Evolutionary conservation across 768 basidiomycete genomes (phyloP), one percentile per base, ranked within the genome.

Genomic region (Gymnopilus junonius): DNA sequence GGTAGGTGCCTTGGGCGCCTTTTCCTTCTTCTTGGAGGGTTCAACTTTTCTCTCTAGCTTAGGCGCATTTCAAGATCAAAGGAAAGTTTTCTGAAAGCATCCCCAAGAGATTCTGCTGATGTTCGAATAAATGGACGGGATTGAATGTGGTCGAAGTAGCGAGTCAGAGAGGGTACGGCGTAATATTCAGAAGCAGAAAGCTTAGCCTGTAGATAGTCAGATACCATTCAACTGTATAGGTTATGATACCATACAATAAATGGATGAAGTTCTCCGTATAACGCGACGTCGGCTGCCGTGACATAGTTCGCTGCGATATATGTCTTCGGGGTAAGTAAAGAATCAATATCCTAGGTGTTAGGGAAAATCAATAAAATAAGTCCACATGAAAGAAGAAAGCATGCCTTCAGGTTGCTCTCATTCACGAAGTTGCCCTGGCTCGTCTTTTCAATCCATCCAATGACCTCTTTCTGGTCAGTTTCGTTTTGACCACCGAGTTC

Each of bases 81-180:
- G 1, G 77, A 53, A 14, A 97, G 81, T 4, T 81, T 63, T 14
- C 82, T 75, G 69, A 89, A 90, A 3, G 84, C 80, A 31, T 85
- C 81, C 1, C 82, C 76, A 27, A 82, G 65, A 0, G 81, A 71
- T 45, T 80, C 79, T 6, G 88, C 85, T 2, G 86, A 83, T 46
- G 81, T 78, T 25, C 86, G 82, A 40, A 97, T 87, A 15, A 83
- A 74, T 6, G 89, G 81, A 21, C 81, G 81, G 48, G 86, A 83
- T 78, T 99, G 97, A 62, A 99, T 85, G 76, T 98, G 94, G 76
- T 96, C 92, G 73, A 99, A 97, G 82, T 97, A 98, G 46, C 97
- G 92, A 42, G 92, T 92, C 39, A 99, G 75, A 21, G 93, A 84
- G 5, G 97, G 95, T 58, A 88, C 85, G 17, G 88, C 78, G 73